These are phyloP conservation scores for Kappamyces sp. DNA, from an alignment of 192 early-diverging fungal species.

Conservation along the genomic window DNA sequence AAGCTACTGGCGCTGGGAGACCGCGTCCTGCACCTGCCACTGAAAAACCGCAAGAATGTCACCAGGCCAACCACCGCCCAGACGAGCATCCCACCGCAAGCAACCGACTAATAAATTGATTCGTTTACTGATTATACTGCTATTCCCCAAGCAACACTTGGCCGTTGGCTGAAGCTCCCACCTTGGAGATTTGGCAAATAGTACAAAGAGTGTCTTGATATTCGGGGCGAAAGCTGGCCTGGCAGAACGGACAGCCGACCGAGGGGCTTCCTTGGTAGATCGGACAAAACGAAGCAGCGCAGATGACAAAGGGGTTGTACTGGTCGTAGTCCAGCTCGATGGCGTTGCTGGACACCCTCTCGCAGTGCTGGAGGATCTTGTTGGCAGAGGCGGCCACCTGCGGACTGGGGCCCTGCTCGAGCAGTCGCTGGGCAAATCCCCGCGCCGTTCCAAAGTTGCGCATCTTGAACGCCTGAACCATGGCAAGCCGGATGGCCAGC, in stretches of 20 bases:
- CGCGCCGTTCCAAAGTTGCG: constrained; percentile 80
- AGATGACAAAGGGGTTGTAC: constrained; percentile 90
- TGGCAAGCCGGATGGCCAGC: constrained; percentile 80
- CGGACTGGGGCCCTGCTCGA: constrained; percentile 81
- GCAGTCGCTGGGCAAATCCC: constrained; percentile 81
- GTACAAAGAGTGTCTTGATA: constrained; percentile 71
- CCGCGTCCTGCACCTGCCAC: too few relatives aligned
- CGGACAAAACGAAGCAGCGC: constrained; percentile 76
- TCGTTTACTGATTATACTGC: too few relatives aligned
- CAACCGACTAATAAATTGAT: too few relatives aligned
- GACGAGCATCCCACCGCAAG: too few relatives aligned
- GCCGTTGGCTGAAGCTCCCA: constrained; percentile 74
- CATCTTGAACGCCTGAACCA: constrained; percentile 73
- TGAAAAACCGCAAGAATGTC: too few relatives aligned
- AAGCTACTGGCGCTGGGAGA: too few relatives aligned
- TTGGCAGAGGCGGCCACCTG: constrained; percentile 64
- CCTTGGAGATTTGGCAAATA: constrained; percentile 78
- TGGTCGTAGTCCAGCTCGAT: constrained; percentile 86
- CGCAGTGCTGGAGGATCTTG: constrained; percentile 50
- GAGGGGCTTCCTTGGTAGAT: constrained; percentile 83
- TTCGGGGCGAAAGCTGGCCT: constrained; percentile 80
- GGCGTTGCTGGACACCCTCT: constrained; percentile 74
- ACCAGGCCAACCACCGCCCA: too few relatives aligned
- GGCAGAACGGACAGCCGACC: constrained; percentile 82
- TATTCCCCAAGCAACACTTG: neutral